Percentiles rank a stretch among this genome's conserved stretches.
These are phyloP conservation scores for Skeletonema potamos DNA, from an alignment of 108 stramenopile genomes.

Conservation along the genomic window DNA sequence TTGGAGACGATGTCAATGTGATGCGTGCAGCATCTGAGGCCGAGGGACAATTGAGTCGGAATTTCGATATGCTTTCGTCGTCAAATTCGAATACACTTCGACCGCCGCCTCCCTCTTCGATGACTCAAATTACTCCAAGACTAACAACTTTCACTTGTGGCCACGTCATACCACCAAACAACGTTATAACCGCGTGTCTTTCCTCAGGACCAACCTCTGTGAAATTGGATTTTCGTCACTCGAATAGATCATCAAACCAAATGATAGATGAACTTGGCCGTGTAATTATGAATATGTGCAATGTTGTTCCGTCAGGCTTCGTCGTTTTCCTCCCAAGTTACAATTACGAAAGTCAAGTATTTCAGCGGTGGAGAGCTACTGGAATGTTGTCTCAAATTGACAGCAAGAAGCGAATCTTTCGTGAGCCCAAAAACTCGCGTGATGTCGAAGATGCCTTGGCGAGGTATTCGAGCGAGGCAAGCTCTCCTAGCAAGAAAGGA, in stretches of 20 bases:
- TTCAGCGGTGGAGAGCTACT: conserved; percentile 74
- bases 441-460: conserved; percentile 80
- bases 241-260: conserved; percentile 44
- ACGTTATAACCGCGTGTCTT: conserved; percentile 52
- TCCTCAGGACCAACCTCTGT: conserved; percentile 50
- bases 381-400: conserved; percentile 61
- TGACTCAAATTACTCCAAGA: conserved; percentile 26
- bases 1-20: conserved; percentile 48
- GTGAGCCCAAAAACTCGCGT: conserved; percentile 82
- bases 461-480: conserved; percentile 60
- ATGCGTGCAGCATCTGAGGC: conserved; percentile 50
- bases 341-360: conserved; percentile 81
- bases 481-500: conserved; percentile 47
- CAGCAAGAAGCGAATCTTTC: conserved; percentile 58
- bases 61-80: conserved; percentile 7
- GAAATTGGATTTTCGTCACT: conserved; percentile 86
- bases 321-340: conserved; percentile 96
- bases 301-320: conserved; percentile 81
- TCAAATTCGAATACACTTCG: background rate
- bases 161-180: conserved; percentile 84
- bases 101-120: conserved; percentile 16
- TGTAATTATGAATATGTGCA: conserved; percentile 66
- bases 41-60: conserved; percentile 26
- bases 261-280: conserved; percentile 85
- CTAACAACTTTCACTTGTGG: conserved; percentile 91